Evolutionary conservation across 129 eudicot genomes (phyloP).

Genomic region (Escallonia rubra): DNA sequence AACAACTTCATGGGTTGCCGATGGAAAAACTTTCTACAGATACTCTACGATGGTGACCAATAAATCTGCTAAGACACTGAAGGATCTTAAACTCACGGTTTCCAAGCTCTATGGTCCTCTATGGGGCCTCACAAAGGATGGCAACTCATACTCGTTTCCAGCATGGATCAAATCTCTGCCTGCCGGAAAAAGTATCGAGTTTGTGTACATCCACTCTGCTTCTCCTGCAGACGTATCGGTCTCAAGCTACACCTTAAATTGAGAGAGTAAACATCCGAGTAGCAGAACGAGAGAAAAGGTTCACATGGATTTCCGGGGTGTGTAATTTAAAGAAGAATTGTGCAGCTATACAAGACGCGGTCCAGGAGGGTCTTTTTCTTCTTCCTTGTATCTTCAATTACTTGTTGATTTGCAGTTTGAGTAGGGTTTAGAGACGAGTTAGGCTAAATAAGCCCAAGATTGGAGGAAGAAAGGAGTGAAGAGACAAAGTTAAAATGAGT

Average conservation of each 20-base stretch:
- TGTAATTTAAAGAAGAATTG: slow-evolving; percentile 31
- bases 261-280: slow-evolving; percentile 14
- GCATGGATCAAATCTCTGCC: slow-evolving; percentile 65
- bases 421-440: slow-evolving; percentile 23
- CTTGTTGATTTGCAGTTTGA: slow-evolving; percentile 21
- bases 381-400: slow-evolving; percentile 25
- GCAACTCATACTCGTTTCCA: slow-evolving; percentile 63
- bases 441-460: slow-evolving; percentile 34
- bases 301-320: slow-evolving; percentile 28
- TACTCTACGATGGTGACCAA: slow-evolving; percentile 68
- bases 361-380: slow-evolving; percentile 16
- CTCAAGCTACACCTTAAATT: slow-evolving; percentile 64
- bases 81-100: slow-evolving; percentile 55
- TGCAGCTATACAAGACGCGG: slow-evolving; percentile 40
- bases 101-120: slow-evolving; percentile 83
- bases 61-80: slow-evolving; percentile 70
- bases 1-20: slow-evolving; percentile 60
- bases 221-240: slow-evolving; percentile 64
- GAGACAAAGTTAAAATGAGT: slow-evolving; percentile 56
- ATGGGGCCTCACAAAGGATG: slow-evolving; percentile 85
- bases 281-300: background rate
- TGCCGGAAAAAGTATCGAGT: slow-evolving; percentile 83
- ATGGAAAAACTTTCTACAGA: slow-evolving; percentile 82
- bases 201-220: slow-evolving; percentile 79
- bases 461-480: slow-evolving; percentile 85